Evolutionary conservation across 2,329 filamentous ascomycete species (phyloP).

Genomic region (Fusarium aywerte): DNA sequence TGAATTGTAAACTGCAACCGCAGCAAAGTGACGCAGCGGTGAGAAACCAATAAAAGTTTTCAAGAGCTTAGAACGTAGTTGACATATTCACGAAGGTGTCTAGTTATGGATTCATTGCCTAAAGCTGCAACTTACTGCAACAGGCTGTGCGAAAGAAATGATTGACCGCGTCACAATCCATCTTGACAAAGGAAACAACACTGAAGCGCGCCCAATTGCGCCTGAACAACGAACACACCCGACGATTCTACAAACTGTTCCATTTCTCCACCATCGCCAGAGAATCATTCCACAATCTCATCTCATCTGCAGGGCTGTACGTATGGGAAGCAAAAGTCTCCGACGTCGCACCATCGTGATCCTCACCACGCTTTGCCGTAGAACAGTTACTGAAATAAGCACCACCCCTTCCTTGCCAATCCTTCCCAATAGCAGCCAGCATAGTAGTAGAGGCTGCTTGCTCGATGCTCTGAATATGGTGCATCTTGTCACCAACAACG

Average conservation of each 20-base stretch:
- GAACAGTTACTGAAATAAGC: slow-evolving; percentile 4
- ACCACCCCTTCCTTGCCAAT: slow-evolving; percentile 6
- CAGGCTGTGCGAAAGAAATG: too few species aligned
- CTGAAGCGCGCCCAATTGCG: not conserved
- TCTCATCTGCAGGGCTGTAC: slow-evolving; percentile 2
- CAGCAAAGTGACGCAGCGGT: too few species aligned
- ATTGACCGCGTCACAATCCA: too few species aligned
- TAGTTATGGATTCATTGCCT: too few species aligned
- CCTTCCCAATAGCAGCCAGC: not conserved
- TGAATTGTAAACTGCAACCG: too few species aligned
- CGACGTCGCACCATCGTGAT: not conserved
- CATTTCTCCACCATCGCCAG: slow-evolving; percentile 5
- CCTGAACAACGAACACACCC: too few species aligned
- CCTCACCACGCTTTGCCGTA: not conserved
- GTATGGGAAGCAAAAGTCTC: slow-evolving; percentile 9
- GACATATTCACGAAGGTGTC: too few species aligned
- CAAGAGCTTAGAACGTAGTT: too few species aligned
- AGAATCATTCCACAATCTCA: slow-evolving; percentile 7
- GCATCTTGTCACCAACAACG: not conserved
- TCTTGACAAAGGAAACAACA: not conserved
- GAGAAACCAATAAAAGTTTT: too few species aligned
- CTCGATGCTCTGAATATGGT: not conserved
- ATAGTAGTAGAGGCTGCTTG: slow-evolving; percentile 11
- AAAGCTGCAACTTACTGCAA: too few species aligned
- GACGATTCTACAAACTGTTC: not conserved